Conservation (phyloP, 129 eudicot genomes). For the Flaveria robusta region DNA sequence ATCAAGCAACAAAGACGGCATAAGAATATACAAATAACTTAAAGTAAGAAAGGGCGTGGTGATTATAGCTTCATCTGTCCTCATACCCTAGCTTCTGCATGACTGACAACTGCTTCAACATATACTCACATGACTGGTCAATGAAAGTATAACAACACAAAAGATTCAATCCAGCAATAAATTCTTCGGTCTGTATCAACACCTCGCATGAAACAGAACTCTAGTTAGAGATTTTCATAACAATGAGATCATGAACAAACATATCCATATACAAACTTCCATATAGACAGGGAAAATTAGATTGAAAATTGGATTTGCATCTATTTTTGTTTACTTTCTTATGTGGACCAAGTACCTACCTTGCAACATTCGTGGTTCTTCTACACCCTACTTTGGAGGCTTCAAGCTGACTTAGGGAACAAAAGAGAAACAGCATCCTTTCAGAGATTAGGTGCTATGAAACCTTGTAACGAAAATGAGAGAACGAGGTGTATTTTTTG, state of each 20-base stretch:
- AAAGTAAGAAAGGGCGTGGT: background rate
- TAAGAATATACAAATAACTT: background rate
- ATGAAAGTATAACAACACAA: constrained; percentile 72
- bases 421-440: constrained; percentile 6
- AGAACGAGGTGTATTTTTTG: background rate
- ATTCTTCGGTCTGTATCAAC: constrained; percentile 83
- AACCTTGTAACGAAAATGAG: constrained; percentile 16
- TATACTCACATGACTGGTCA: constrained; percentile 77
- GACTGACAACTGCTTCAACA: constrained; percentile 67
- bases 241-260: constrained; percentile 13
- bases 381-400: constrained; percentile 15
- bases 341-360: constrained; percentile 13
- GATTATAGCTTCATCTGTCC: constrained; percentile 12
- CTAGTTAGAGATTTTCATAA: constrained; percentile 30
- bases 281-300: background rate
- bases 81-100: constrained; percentile 90
- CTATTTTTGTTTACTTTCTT: constrained; percentile 8
- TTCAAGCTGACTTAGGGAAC: constrained; percentile 11
- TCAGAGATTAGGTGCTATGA: background rate
- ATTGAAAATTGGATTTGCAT: constrained; percentile 14
- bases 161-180: constrained; percentile 60
- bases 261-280: background rate
- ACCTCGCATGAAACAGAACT: constrained; percentile 35
- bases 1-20: constrained; percentile 8
- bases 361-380: background rate